Base-by-base conservation (phyloP, 768 basidiomycete species). In the Lentinus tigrinus region DNA sequence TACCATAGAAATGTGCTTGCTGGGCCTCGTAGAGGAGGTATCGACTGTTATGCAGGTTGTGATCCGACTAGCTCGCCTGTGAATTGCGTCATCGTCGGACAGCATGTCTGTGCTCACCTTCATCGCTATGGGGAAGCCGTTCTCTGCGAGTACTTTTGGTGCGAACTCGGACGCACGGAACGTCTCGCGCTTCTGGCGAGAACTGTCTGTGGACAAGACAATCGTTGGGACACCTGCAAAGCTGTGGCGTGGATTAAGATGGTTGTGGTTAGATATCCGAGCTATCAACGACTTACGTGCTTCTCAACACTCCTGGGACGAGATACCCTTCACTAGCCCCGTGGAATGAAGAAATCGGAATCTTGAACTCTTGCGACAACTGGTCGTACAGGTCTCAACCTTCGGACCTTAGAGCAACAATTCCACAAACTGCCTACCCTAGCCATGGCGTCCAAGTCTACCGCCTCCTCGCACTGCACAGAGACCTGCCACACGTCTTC, bases 321-420 rank as follows among this genome's bases (percentile, higher is more conserved):
- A 94, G 81, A 66, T 89, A 95, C 0, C 91, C 87, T 65, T 94
- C 91, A 57, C 85, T 84, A 2, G 92, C 91, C 60, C 87, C 84
- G 65, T 93, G 91, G 68, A 93, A 83, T 2, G 86, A 85, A 3
- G 89, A 84, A 54, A 92, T 80, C 6, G 85, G 82, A 69, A 91
- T 91, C 64, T 87, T 79, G 79, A 93, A 95, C 68, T 95, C 91
- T 65, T 94, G 90, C 31, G 90, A 84, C 36, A 93, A 77, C 82
- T 91, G 60, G 43, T 26, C 43, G 43, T 14, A 51, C 40, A 61
- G 36, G 14, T 23, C 3, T 27, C 16, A 10, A 17, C 19, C 31
- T 21, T 24, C 26, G 9, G 26, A 17, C 37, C 21, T 8, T 5
- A 23, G 7, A 34, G 17, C 34, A 39, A 19, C 24, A 9, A 9